A percentile compares a stretch with the other conserved stretches of the same genome.
Evolutionary conservation across 2,329 filamentous ascomycete species (phyloP).

Genomic region (Pseudopithomyces maydicus): DNA sequence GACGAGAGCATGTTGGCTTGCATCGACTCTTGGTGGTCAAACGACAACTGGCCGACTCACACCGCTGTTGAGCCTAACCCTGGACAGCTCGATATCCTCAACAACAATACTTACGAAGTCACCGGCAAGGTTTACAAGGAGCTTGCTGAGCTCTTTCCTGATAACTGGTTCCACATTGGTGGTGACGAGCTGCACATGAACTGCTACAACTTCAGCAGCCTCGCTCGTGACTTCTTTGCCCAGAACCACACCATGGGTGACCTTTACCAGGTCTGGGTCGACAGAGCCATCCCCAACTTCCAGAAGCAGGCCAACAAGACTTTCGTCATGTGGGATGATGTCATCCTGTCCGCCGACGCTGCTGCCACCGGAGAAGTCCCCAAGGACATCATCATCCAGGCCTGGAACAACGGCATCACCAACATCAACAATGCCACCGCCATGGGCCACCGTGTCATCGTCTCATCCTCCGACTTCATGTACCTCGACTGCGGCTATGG

Average conservation of each 20-base stretch:
- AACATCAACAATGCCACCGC: slow-evolving; percentile 59
- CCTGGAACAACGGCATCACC: slow-evolving; percentile 59
- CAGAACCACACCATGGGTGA: slow-evolving; percentile 58
- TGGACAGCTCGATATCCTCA: slow-evolving; percentile 61
- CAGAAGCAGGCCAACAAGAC: slow-evolving; percentile 52
- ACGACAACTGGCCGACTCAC: slow-evolving; percentile 60
- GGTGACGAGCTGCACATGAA: slow-evolving; percentile 60
- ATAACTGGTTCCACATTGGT: slow-evolving; percentile 62
- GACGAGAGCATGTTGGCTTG: slow-evolving; percentile 63
- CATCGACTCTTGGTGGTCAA: slow-evolving; percentile 64
- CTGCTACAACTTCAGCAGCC: slow-evolving; percentile 63
- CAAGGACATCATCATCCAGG: slow-evolving; percentile 59
- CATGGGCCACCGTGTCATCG: slow-evolving; percentile 59
- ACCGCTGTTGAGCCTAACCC: slow-evolving; percentile 63
- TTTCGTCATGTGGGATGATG: slow-evolving; percentile 64
- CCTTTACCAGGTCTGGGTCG: slow-evolving; percentile 60
- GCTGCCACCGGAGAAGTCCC: slow-evolving; percentile 55
- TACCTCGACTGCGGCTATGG: slow-evolving; percentile 63
- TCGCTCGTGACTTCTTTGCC: slow-evolving; percentile 57
- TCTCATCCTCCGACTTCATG: slow-evolving; percentile 61
- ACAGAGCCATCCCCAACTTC: slow-evolving; percentile 59
- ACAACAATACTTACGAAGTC: slow-evolving; percentile 61
- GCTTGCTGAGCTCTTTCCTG: slow-evolving; percentile 56
- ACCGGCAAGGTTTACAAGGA: slow-evolving; percentile 61
- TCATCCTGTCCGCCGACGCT: slow-evolving; percentile 48